Evolutionary conservation across 345 rosid genomes (phyloP).

Genomic region (Sisymbrium altissimum): DNA sequence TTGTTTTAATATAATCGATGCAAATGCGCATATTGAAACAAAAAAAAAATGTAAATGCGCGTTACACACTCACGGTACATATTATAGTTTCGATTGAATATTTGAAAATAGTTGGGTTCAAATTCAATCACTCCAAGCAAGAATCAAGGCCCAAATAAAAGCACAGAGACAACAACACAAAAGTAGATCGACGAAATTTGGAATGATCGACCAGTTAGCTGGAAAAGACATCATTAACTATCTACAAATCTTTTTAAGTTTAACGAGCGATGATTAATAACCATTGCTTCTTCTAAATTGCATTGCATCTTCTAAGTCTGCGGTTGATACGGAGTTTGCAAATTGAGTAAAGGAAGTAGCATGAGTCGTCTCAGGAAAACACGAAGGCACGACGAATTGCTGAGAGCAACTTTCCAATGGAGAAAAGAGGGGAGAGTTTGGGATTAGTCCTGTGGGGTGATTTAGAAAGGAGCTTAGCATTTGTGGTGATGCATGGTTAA

Average conservation of each 20-base stretch:
- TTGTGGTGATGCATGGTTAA: not conserved
- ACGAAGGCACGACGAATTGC: conserved; percentile 7
- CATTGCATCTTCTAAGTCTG: conserved; percentile 12
- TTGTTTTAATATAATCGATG: too few species aligned
- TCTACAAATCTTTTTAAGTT: not conserved
- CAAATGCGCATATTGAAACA: too few species aligned
- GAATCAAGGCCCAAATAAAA: not conserved
- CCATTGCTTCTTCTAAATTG: conserved; percentile 19
- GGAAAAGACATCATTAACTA: not conserved
- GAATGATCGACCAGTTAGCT: not conserved
- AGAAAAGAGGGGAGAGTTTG: conserved; percentile 11
- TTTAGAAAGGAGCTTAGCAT: conserved; percentile 10
- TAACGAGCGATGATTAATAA: not conserved
- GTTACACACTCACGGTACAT: too few species aligned
- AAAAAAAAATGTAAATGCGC: too few species aligned
- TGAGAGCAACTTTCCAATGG: conserved; percentile 20
- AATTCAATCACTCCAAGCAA: not conserved
- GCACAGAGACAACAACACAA: not conserved
- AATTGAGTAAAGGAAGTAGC: conserved; percentile 15
- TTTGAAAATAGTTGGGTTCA: not conserved
- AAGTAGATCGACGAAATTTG: not conserved
- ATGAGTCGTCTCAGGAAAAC: conserved; percentile 19
- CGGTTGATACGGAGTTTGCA: not conserved
- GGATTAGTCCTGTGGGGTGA: conserved; percentile 10
- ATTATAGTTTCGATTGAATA: too few species aligned